Evolutionary conservation across 345 rosid genomes (phyloP), one percentile per base, ranked within the genome.

Genomic region (Gossypium raimondii): DNA sequence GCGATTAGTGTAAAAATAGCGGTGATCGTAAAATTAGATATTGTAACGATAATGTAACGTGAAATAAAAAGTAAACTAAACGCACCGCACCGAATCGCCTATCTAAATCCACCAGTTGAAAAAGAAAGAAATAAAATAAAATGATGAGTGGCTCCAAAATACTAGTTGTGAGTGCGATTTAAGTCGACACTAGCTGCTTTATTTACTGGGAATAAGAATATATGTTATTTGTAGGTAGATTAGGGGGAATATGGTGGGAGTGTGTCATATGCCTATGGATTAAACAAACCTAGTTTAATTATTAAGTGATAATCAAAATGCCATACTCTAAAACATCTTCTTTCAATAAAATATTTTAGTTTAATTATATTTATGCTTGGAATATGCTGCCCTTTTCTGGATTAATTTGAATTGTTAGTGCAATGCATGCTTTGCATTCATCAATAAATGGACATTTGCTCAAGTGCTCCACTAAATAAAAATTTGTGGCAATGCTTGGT

Each of bases 41-140:
- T 34, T 34, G 0, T 34, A 34, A 34, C 6, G 5, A 4, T 34
- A 34, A 34, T 34, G 6, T 4, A 34, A 34, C 6, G 38, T 34
- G 6, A 34, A 34, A 34, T 0, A 34, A 34, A 34, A 34, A 34
- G 0, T 34, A 34, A 34, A 29, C 34, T 4, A 29, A 34, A 34
- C 0, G 0, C 1, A 34, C 1, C 1, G 6, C 1, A 34, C 6
- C 6, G 1, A 34, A 0, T 34, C 0, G 1, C 0, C 0, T 4
- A 0, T 4, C 6, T 34, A 34, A 34, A 4, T 34, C 5, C 38
- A 34, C 6, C 41, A 34, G 6, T 45, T 24, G n/a, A 22, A 1
- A 18, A 6, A 43, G 25, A 1, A 2, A 24, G 11, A 58, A 58
- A 55, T 41, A 29, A 3, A 29, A 29, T 29, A 29, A 3, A 29